Base-by-base conservation (phyloP, 2,329 filamentous ascomycete genomes). In the Leptodontidium sp. region DNA sequence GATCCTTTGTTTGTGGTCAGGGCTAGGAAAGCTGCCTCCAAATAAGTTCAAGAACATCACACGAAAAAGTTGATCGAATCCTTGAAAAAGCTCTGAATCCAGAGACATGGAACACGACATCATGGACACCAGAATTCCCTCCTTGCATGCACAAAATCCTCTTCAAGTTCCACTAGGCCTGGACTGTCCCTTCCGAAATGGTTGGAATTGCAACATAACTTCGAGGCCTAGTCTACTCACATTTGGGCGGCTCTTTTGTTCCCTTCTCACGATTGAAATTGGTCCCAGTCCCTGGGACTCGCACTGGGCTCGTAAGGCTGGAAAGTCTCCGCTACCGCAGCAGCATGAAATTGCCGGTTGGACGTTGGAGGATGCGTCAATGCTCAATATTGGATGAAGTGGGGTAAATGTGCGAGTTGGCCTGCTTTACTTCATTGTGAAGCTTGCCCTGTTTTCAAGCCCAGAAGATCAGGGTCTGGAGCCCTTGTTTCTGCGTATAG, bases 1-100 rank as follows among this genome's bases (percentile, higher is more conserved):
- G 81, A 84, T 79, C 81, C 82, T n/a, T 64, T 84, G 47, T 83
- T 80, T 80, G 80, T 83, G 52, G 81, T 84, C 2, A 77, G 82
- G 71, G 82, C 59, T 26, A 66, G 35, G 14, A 70, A 68, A 26
- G 65, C 61, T 24, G 38, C 53, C 49, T 49, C 43, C 17, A 62
- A 12, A 32, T 62, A n/a, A 62, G 7, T 40, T n/a, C 40, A 15
- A 1, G 38, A 26, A 59, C 35, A 15, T 17, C 12, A 15, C 26
- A 24, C 21, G 38, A 59, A 15, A 8, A 17, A 21, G 14, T 35
- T n/a, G 14, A n/a, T 40, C 38, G 38, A 11, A 40, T 40, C 9
- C 38, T 17, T 17, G 26, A 55, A 32, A 3, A 26, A 55, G 4
- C 2, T 12, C 7, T 40, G 38, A 40, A 40, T 11, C 2, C 38